Evolutionary conservation across 1,284 basidiomycete genomes (phyloP), one percentile per base, ranked within the genome.

Genomic region (Sporisorium graminicola): DNA sequence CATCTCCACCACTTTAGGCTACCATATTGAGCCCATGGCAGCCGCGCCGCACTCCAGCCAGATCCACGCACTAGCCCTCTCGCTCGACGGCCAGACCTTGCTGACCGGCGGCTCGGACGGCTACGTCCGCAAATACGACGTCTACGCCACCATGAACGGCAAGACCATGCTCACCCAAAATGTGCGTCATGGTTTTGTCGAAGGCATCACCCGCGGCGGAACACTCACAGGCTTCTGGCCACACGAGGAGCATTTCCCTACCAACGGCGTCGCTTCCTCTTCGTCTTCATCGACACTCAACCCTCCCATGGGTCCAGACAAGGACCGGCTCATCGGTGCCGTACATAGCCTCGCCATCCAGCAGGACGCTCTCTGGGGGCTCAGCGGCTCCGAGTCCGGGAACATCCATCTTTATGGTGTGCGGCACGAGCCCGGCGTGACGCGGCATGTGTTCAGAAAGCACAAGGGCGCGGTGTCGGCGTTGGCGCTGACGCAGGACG

Each of bases 71-170:
- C 90, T 98, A 24, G 91, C 94, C 2, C 88, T 93, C 5, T 93
- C 93, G 0, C 87, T 90, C n/a, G 97, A 95, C 86, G 91, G 94
- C 88, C 91, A 92, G 27, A 94, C 95, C 82, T 88, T 98, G 14
- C 87, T 98, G 51, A 94, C 94, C 5, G 95, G 95, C 43, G 94
- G 93, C 12, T 92, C 95, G 70, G 95, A 98, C 86, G 95, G 95
- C 12, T 95, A 94, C 80, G 92, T 98, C 50, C 91, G 95, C 44
- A 91, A 94, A 86, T 98, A 97, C 87, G 95, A 98, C 86, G 90
- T 96, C 58, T 95, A 94, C 86, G 86, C 92, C 26, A 92, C 93
- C 50, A 91, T 94, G 57, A 98, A 97, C 83, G 91, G 94, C 64
- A 93, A 93, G 79, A 91, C 91, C 42, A 91, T 94, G 82, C 89